A percentile compares a stretch with the other conserved stretches of the same genome.
These are phyloP conservation scores for Dalechampia spathulata DNA, from an alignment of 441 rosid species.

Conservation along the genomic window DNA sequence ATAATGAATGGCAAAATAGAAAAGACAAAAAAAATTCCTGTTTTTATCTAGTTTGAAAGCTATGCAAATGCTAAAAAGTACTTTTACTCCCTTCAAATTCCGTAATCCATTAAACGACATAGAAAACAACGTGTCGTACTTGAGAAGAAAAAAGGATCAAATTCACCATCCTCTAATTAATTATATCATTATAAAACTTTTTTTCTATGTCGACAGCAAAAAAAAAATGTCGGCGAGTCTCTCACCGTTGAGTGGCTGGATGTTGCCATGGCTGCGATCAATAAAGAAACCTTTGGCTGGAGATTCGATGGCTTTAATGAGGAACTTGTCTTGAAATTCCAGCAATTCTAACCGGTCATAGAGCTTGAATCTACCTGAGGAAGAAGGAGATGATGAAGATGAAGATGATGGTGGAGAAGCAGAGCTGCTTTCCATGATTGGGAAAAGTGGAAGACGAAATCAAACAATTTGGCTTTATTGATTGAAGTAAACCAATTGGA, in stretches of 20 bases:
- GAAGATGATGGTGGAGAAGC: conserved; percentile 20
- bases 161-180: no score
- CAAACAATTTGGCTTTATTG: no score
- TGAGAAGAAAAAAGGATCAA: no score
- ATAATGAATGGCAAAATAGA: no score
- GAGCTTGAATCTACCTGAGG: conserved; percentile 52
- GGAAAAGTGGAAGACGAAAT: no score
- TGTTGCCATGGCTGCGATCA: conserved; percentile 56
- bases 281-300: conserved; percentile 70
- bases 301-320: conserved; percentile 52
- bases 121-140: no score
- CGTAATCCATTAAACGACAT: no score
- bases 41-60: no score
- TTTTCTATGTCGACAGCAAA: background rate
- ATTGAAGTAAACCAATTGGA: no score
- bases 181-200: background rate
- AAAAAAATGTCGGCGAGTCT: background rate
- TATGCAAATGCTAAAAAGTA: no score
- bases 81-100: no score
- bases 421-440: conserved; percentile 6
- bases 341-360: conserved; percentile 54
- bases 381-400: background rate
- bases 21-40: no score
- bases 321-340: conserved; percentile 71
- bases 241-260: conserved; percentile 47